phyloP scores from a whole-genome alignment of 2,329 filamentous ascomycete genomes.

The Parascedosporium putredinis region DNA sequence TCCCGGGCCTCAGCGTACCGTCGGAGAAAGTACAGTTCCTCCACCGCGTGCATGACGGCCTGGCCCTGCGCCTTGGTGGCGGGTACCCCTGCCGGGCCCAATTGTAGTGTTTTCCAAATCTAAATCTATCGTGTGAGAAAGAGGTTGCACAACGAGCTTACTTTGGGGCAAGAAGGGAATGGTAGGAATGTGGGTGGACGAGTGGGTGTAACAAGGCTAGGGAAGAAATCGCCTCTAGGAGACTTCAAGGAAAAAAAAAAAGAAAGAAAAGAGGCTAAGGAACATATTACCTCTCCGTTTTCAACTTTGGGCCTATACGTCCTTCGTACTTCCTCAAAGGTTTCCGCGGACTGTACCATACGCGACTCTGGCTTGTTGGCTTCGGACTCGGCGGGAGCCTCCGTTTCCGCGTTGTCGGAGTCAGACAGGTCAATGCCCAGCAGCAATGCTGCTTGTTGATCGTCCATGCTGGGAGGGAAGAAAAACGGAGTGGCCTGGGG shows the following conservation, averaged over 20 bases:
- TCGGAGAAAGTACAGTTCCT: conserved; percentile 46
- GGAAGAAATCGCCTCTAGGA: too few relatives aligned
- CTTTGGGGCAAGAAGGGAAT: background rate
- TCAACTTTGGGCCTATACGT: conserved; percentile 39
- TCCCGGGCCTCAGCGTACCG: conserved; percentile 33
- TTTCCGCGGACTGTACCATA: conserved; percentile 37
- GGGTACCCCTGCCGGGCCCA: conserved; percentile 28
- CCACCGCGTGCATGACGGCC: conserved; percentile 42
- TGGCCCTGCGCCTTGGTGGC: conserved; percentile 37
- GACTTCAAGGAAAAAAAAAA: too few relatives aligned
- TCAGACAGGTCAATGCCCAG: conserved; percentile 22
- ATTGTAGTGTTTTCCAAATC: conserved; percentile 31
- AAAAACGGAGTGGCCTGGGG: too few relatives aligned
- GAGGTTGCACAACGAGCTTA: background rate
- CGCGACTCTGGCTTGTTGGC: conserved; percentile 20
- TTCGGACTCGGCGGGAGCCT: conserved; percentile 9
- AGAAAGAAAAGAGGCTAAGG: too few relatives aligned
- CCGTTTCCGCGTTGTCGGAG: conserved; percentile 19
- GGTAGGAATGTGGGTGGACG: too few relatives aligned
- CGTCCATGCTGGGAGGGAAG: background rate
- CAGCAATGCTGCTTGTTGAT: conserved; percentile 18
- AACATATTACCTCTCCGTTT: conserved; percentile 43
- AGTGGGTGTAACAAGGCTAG: too few relatives aligned
- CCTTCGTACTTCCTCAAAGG: conserved; percentile 34
- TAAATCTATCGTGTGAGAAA: conserved; percentile 15